Percentiles rank a stretch among this genome's conserved stretches.
Conservation (phyloP, 2,329 filamentous ascomycete genomes). For the Nemania sp. region DNA sequence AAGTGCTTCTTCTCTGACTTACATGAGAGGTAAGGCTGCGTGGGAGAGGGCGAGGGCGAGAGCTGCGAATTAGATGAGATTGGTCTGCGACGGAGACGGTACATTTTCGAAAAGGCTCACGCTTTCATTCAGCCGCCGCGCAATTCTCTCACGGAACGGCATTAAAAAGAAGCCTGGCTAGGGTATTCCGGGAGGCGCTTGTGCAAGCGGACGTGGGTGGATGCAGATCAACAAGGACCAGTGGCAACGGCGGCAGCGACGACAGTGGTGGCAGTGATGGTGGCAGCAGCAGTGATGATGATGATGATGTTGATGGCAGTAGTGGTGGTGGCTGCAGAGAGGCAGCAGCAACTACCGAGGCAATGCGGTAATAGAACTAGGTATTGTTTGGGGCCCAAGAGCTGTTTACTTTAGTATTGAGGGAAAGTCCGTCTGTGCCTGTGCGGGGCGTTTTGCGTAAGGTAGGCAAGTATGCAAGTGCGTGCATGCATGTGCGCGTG, state of each 20-base stretch:
- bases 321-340: background rate
- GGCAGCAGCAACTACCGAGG: background rate
- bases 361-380: background rate
- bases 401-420: background rate
- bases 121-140: constrained; percentile 41
- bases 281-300: background rate
- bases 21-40: constrained; percentile 52
- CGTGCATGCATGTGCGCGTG: background rate
- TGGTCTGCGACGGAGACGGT: constrained; percentile 25
- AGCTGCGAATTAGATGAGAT: constrained; percentile 39
- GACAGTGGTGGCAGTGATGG: too few species aligned
- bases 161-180: constrained; percentile 28
- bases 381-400: background rate
- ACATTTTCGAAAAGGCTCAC: constrained; percentile 35
- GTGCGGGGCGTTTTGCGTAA: background rate
- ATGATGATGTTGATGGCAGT: background rate
- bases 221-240: background rate
- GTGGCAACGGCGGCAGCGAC: background rate
- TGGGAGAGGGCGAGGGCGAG: constrained; percentile 44
- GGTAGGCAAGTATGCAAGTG: background rate
- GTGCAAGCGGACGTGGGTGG: background rate
- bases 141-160: constrained; percentile 41
- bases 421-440: background rate
- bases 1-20: constrained; percentile 36
- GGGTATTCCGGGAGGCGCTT: background rate